Percentiles rank a stretch among this genome's conserved stretches.
phyloP scores from a whole-genome alignment of 306 rosid genomes.

The Fragaria ananassa region DNA sequence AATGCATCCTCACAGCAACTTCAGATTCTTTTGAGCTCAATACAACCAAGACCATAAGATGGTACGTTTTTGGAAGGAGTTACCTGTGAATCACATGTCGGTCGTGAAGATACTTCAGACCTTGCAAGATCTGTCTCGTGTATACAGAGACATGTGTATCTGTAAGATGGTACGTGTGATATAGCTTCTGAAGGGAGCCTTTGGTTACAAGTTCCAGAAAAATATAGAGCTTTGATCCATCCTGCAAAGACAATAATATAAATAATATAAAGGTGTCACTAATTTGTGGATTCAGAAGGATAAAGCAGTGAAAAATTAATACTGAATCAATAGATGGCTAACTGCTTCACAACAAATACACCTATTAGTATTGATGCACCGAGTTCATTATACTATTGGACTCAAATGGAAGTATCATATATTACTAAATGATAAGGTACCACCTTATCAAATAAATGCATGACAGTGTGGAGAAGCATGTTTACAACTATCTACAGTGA shows the following conservation, averaged over 20 bases:
- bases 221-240: constrained; percentile 70
- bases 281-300: too few species aligned
- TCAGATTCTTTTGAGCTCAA: neutral
- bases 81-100: constrained; percentile 88
- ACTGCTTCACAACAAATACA: neutral
- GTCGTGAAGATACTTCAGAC: constrained; percentile 94
- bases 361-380: neutral
- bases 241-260: constrained; percentile 51
- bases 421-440: neutral
- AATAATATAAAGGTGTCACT: neutral
- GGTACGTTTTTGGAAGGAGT: neutral
- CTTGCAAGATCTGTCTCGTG: constrained; percentile 81
- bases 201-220: constrained; percentile 85
- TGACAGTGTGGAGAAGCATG: neutral
- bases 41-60: neutral
- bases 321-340: neutral
- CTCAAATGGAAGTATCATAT: neutral
- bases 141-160: constrained; percentile 81
- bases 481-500: neutral
- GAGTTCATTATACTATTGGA: neutral
- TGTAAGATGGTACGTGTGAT: constrained; percentile 51
- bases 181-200: constrained; percentile 80
- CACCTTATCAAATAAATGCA: neutral
- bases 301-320: neutral
- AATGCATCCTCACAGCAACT: neutral